These are phyloP conservation scores for Davidsoniella eucalypti DNA, from an alignment of 2,329 filamentous ascomycete genomes.

Conservation along the genomic window DNA sequence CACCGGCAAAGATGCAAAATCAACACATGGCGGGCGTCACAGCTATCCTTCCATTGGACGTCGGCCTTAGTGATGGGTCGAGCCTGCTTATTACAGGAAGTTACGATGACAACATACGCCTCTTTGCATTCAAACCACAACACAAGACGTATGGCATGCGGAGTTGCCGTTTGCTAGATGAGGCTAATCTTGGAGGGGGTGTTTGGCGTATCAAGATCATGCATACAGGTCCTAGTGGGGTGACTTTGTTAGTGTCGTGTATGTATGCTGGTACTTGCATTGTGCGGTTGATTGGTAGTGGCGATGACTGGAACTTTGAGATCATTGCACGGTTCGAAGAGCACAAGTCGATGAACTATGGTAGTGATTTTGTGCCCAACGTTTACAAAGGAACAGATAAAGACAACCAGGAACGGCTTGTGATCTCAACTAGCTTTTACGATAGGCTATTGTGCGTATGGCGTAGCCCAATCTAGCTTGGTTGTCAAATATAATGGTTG, in stretches of 20 bases:
- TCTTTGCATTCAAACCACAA: constrained; percentile 37
- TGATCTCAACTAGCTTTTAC: constrained; percentile 61
- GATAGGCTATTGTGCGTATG: constrained; percentile 56
- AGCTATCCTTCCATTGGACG: constrained; percentile 56
- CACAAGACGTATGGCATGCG: constrained; percentile 24
- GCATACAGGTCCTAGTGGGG: constrained; percentile 17
- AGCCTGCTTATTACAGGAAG: constrained; percentile 65
- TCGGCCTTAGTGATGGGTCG: constrained; percentile 25
- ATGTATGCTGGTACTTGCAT: constrained; percentile 79
- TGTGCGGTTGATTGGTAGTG: constrained; percentile 27
- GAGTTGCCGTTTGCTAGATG: constrained; percentile 38
- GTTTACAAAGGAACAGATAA: neutral
- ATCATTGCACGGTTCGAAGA: constrained; percentile 61
- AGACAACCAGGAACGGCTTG: constrained; percentile 20
- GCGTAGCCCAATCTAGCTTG: constrained; percentile 20
- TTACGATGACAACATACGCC: constrained; percentile 71
- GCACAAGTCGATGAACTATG: constrained; percentile 92
- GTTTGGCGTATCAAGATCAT: constrained; percentile 74
- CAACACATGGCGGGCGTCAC: constrained; percentile 71
- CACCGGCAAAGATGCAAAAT: constrained; percentile 23
- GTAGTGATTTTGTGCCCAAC: constrained; percentile 48
- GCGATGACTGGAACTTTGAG: constrained; percentile 39
- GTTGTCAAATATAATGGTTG: neutral
- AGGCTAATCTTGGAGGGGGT: constrained; percentile 55
- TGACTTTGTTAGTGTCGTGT: constrained; percentile 61